Evolutionary conservation across 352 stramenopile species (phyloP).

Genomic region (Phytophthora pluvialis): DNA sequence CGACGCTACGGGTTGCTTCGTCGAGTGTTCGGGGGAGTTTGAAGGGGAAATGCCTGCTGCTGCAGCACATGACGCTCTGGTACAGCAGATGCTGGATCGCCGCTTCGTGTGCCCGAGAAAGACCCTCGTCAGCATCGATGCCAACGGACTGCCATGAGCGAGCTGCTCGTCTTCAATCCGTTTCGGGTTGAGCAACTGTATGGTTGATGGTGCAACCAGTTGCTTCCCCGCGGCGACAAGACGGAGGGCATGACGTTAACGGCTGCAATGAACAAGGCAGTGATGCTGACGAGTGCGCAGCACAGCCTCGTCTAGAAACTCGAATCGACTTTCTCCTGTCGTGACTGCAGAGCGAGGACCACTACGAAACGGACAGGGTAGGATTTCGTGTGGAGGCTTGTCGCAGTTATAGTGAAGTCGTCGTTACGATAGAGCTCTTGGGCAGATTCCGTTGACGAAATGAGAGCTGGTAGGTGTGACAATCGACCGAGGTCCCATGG

Average conservation of each 20-base stretch:
- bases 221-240: conserved; percentile 26
- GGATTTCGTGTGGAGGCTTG: too few relatives aligned
- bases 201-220: conserved; percentile 35
- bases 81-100: conserved; percentile 17
- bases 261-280: not conserved
- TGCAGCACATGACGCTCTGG: conserved; percentile 19
- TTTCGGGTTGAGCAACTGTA: conserved; percentile 22
- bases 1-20: conserved; percentile 28
- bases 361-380: not conserved
- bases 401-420: too few relatives aligned
- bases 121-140: conserved; percentile 44
- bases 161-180: conserved; percentile 26
- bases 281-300: not conserved
- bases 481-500: too few relatives aligned
- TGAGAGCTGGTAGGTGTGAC: too few relatives aligned
- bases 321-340: conserved; percentile 33
- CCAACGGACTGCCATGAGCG: conserved; percentile 24
- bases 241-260: not conserved
- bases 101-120: conserved; percentile 38
- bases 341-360: conserved; percentile 1
- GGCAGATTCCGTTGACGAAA: too few relatives aligned
- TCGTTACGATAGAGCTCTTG: too few relatives aligned
- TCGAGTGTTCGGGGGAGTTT: conserved; percentile 39
- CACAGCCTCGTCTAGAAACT: conserved; percentile 3
- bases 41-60: conserved; percentile 30